These are phyloP conservation scores for Excoecaria cochinchinensis DNA, from an alignment of 345 rosid genomes.

Conservation along the genomic window DNA sequence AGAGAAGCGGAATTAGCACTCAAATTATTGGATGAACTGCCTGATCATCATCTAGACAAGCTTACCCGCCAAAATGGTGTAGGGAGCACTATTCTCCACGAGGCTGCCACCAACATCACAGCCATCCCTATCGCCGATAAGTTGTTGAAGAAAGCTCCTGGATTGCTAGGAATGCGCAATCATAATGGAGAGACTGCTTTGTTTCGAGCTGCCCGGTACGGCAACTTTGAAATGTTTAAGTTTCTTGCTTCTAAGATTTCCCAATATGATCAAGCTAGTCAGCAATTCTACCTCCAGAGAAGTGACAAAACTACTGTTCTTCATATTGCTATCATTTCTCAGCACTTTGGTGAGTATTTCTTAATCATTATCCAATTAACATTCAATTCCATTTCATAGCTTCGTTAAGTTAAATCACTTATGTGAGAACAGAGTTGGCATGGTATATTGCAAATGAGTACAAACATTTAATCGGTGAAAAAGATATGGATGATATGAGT, in stretches of 20 bases:
- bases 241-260: constrained; percentile 6
- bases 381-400: not conserved
- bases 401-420: not conserved
- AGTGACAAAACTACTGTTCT: constrained; percentile 9
- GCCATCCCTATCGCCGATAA: constrained; percentile 7
- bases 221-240: not conserved
- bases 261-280: not conserved
- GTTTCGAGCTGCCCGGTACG: not conserved
- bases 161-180: constrained; percentile 8
- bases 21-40: constrained; percentile 1
- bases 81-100: constrained; percentile 2
- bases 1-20: not conserved
- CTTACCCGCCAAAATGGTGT: constrained; percentile 1
- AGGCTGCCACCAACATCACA: not conserved
- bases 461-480: constrained; percentile 1
- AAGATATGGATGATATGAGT: constrained; percentile 6
- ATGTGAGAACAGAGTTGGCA: not conserved
- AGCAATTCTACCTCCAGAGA: not conserved
- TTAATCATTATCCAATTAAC: no score
- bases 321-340: not conserved
- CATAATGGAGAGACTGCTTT: not conserved
- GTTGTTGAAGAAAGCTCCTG: constrained; percentile 3
- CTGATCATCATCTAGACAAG: not conserved
- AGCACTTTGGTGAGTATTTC: not conserved
- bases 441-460: not conserved